Evolutionary conservation across 306 rosid genomes (phyloP).

Genomic region (Fragaria vesca): DNA sequence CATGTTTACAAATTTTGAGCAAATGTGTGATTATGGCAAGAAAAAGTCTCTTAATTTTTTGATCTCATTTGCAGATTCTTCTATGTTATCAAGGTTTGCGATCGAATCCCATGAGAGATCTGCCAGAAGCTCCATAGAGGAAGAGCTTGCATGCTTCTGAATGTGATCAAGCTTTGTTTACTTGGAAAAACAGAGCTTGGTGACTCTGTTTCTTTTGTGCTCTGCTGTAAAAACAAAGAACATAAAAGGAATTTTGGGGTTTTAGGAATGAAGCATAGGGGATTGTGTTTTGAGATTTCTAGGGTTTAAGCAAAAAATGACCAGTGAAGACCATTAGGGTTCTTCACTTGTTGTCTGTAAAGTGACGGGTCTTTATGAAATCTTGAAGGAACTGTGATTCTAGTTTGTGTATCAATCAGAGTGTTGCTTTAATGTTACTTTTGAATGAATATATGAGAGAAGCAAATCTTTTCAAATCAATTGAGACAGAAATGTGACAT

Average conservation of each 20-base stretch:
- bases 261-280: neutral
- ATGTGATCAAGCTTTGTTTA: constrained; percentile 14
- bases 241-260: constrained; percentile 1
- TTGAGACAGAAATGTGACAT: neutral
- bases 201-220: constrained; percentile 3
- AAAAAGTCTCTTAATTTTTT: neutral
- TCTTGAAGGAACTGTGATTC: constrained; percentile 32
- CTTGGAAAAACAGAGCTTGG: constrained; percentile 4
- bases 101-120: constrained; percentile 31
- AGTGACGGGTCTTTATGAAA: constrained; percentile 52
- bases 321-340: constrained; percentile 32
- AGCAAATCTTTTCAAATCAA: constrained; percentile 17
- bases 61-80: constrained; percentile 25
- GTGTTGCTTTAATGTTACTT: constrained; percentile 24
- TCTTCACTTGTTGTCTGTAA: constrained; percentile 35
- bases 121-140: constrained; percentile 46
- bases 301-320: constrained; percentile 23
- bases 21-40: neutral
- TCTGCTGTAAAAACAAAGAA: constrained; percentile 23
- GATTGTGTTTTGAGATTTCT: neutral
- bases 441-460: constrained; percentile 16
- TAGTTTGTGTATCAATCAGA: constrained; percentile 20
- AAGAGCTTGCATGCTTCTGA: constrained; percentile 2
- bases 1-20: neutral
- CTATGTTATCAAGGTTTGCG: constrained; percentile 22